Evolutionary conservation across 345 rosid genomes (phyloP).

Genomic region (Orychophragmus violaceus): DNA sequence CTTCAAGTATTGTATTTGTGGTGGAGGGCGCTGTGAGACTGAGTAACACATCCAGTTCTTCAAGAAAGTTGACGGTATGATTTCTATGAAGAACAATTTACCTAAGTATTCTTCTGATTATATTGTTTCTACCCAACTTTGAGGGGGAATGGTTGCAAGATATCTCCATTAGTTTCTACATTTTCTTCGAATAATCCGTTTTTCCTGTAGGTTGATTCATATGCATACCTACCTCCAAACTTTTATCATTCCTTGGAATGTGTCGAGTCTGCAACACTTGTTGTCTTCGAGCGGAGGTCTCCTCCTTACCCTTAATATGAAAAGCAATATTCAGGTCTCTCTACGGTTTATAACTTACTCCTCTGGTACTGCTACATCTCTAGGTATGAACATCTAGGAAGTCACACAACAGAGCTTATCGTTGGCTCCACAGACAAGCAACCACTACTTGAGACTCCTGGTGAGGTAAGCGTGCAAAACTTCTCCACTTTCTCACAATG

Average conservation of each 20-base stretch:
- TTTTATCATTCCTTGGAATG: constrained; percentile 52
- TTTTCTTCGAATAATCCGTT: constrained; percentile 4
- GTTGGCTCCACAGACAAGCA: constrained; percentile 74
- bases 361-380: neutral
- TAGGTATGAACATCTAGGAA: constrained; percentile 55
- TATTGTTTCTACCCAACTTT: neutral
- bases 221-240: constrained; percentile 78
- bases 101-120: neutral
- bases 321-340: neutral
- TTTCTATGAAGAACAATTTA: neutral
- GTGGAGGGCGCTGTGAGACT: constrained; percentile 63
- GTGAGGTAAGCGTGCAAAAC: constrained; percentile 49
- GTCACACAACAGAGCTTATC: constrained; percentile 51
- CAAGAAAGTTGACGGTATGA: constrained; percentile 49
- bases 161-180: neutral
- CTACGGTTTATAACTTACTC: neutral
- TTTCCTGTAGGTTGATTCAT: constrained; percentile 68
- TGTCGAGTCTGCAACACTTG: constrained; percentile 58
- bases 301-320: neutral
- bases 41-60: constrained; percentile 38
- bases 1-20: constrained; percentile 65
- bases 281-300: constrained; percentile 68
- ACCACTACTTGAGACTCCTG: constrained; percentile 89
- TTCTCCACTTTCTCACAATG: neutral
- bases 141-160: neutral